Base-by-base conservation (phyloP, 1,139 yeast species). In the Yamadazyma blattariae region DNA sequence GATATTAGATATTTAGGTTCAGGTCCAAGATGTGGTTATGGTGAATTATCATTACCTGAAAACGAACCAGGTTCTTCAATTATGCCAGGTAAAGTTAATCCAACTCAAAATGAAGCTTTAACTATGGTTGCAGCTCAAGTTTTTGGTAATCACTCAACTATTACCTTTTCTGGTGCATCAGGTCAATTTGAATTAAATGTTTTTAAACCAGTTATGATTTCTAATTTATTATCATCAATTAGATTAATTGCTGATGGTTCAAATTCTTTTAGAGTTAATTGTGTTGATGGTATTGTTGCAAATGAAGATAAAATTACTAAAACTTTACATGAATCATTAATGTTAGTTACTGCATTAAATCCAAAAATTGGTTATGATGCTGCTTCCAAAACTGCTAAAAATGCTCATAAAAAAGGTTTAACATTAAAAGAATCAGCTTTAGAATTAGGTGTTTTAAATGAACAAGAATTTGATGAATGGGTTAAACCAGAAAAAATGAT, bases 21-120 rank as follows among this genome's bases (percentile, higher is more conserved):
- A 28, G 98, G 98, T 52, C 98, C 98, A 58, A 83, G 98, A 71
- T 92, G 98, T 70, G 98, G 98, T 41, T 92, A 92, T 67, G 97
- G 97, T 39, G 98, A 92, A 69, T 79, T 92, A 53, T 61, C 89
- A 21, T 74, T 92, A 51, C 98, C 98, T 46, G 98, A 90, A 72
- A 94, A 94, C 64, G 98, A 92, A 69, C 98, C 98, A 40, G 98
- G 98, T 58, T 88, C 97, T 42, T 88, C 97, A 21, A 92, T 92
- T 64, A 92, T 94, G 98, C 98, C 98, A 37, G 98, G 98, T 59
- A 92, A 92, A 72, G 97, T 92, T 47, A 92, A 92, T 76, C 98
- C 98, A 49, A 92, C 98, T 40, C 98, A 92, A 73, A 90, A 90
- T 65, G 98, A 92, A 74, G 98, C 98, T 37, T 72, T 92, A 64